Evolutionary conservation across 257 asterid species (phyloP).

Genomic region (Ligustrum vulgare): DNA sequence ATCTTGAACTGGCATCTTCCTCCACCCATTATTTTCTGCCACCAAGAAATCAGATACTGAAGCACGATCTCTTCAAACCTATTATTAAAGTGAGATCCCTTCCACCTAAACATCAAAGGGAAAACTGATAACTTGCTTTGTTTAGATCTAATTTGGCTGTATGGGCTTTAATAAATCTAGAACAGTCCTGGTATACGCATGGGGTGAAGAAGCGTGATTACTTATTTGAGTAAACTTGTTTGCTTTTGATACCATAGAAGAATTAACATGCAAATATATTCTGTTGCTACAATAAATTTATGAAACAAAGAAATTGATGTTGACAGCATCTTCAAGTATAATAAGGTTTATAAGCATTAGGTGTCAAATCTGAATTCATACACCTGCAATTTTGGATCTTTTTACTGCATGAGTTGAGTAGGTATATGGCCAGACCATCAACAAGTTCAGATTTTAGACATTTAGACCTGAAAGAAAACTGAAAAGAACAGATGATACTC

Average conservation of each 20-base stretch:
- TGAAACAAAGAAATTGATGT: neutral
- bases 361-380: neutral
- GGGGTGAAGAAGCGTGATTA: neutral
- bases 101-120: neutral
- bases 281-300: neutral
- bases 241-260: neutral
- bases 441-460: conserved; percentile 1
- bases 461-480: conserved; percentile 13
- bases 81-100: neutral
- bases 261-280: neutral
- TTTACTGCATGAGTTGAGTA: neutral
- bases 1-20: neutral
- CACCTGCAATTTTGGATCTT: neutral
- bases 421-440: neutral
- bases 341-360: conserved; percentile 1
- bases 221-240: neutral
- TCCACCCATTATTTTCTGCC: neutral
- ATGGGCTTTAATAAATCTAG: neutral
- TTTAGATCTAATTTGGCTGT: neutral
- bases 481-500: conserved; percentile 35
- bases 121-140: neutral
- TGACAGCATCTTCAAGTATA: neutral
- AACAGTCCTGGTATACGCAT: neutral
- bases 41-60: neutral
- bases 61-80: neutral